Percentiles rank a stretch among this genome's conserved stretches.
Evolutionary conservation across 2,329 filamentous ascomycete genomes (phyloP).

Genomic region (Sporothrix pallida): DNA sequence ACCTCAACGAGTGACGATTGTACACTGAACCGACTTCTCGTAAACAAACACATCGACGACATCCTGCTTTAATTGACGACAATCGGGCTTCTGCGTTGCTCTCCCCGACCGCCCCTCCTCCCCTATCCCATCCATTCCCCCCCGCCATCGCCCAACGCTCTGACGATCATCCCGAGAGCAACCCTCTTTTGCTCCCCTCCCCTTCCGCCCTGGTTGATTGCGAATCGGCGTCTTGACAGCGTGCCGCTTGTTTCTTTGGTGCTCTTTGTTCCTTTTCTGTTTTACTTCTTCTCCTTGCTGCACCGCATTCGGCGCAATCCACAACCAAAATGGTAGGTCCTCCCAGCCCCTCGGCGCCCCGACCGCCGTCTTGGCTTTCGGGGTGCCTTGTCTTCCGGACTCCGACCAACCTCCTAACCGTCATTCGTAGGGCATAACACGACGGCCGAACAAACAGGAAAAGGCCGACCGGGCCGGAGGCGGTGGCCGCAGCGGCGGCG

Average conservation of each 20-base stretch:
- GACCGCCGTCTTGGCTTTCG: neutral
- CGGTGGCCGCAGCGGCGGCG: conserved; percentile 50
- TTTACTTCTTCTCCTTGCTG: neutral
- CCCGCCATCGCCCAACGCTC: conserved; percentile 2
- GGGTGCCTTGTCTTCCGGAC: neutral
- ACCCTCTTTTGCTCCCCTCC: neutral
- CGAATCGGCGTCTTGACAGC: neutral
- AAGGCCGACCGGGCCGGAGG: conserved; percentile 52
- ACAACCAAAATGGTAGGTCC: conserved; percentile 31
- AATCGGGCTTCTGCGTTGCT: conserved; percentile 6
- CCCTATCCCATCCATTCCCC: neutral
- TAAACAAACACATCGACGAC: conserved; percentile 7
- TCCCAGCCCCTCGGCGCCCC: neutral
- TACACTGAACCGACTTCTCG: neutral
- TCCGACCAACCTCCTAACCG: neutral
- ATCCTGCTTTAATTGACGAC: neutral
- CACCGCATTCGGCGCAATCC: conserved; percentile 9
- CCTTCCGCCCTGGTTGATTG: neutral
- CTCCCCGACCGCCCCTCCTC: neutral
- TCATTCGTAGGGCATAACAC: conserved; percentile 55
- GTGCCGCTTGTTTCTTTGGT: neutral
- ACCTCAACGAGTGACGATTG: neutral
- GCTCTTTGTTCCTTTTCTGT: neutral
- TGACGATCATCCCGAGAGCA: conserved; percentile 20
- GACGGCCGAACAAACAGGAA: conserved; percentile 55